These are phyloP conservation scores for Capsella bursapastoris DNA, from an alignment of 345 rosid species.

Conservation along the genomic window DNA sequence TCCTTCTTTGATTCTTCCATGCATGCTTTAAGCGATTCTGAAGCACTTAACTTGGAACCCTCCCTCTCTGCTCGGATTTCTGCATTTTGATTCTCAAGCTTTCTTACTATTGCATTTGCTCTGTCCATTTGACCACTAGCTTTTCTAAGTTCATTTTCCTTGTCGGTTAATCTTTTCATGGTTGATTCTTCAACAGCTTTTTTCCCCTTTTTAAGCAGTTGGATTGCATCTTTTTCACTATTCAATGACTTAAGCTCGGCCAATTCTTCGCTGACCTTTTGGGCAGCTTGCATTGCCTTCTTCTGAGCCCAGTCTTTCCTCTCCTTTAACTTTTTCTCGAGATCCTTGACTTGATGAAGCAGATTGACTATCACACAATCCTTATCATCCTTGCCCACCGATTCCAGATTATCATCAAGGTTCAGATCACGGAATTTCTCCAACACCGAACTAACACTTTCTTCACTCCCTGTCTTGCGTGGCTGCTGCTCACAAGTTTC, in stretches of 20 bases:
- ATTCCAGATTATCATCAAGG: constrained; percentile 71
- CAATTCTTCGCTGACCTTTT: constrained; percentile 76
- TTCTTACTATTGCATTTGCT: constrained; percentile 70
- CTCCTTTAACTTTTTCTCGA: constrained; percentile 76
- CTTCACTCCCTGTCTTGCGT: constrained; percentile 52
- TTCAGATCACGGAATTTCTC: constrained; percentile 74
- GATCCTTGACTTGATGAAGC: constrained; percentile 72
- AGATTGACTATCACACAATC: constrained; percentile 70
- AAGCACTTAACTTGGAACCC: constrained; percentile 83
- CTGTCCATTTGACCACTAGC: constrained; percentile 73
- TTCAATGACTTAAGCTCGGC: constrained; percentile 76
- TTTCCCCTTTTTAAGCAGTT: constrained; percentile 82
- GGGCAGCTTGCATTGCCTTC: constrained; percentile 97
- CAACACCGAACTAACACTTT: constrained; percentile 61
- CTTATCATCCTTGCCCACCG: constrained; percentile 63
- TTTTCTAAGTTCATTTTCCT: constrained; percentile 80
- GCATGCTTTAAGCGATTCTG: constrained; percentile 70
- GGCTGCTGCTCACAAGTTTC: constrained; percentile 59
- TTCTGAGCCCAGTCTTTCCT: constrained; percentile 93
- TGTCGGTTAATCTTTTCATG: constrained; percentile 70
- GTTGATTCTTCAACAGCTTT: constrained; percentile 80
- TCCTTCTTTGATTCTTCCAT: constrained; percentile 81
- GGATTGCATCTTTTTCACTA: constrained; percentile 78
- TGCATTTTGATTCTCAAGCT: constrained; percentile 85
- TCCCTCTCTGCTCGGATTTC: constrained; percentile 94